Base-by-base conservation (phyloP, 2,329 filamentous ascomycete species). In the Fusarium avenaceum region DNA sequence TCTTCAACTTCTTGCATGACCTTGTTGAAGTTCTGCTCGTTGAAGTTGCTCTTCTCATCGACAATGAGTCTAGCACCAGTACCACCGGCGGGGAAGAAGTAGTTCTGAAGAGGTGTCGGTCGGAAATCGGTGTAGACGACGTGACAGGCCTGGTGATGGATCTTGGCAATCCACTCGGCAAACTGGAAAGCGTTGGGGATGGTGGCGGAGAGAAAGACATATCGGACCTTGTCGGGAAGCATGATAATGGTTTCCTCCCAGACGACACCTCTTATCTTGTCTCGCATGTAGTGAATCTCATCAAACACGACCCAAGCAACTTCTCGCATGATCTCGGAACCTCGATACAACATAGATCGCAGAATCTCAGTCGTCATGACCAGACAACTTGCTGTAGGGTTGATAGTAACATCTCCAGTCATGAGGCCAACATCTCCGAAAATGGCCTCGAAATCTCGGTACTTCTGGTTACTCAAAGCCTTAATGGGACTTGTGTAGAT, bases 311-410 rank as follows among this genome's bases (percentile, higher is more conserved):
- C 96, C 96, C 96, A 99, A 15, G 92, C 94, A 3, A 99, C 96
- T 82, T 99, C 96, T 71, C 96, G 93, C 95, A 99, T 99, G 70
- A 99, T 98, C 82, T 99, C 96, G 0, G 96, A 98, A 63, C 96
- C 96, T 72, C 96, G 89, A 80, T 99, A 99, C 81, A 99, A 79
- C 96, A 99, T 99, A 19, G 95, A 98, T 48, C 96, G 91, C 77
- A 99, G 81, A 93, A 99, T 99, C 83, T 99, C 96, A 1, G 96
- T 99, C 1, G 96, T 99, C 96, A 99, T 99, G 75, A 99, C 96
- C 60, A 99, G 84, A 78, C 96, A 99, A 63, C 94, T 98, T 15
- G 96, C 96, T 5, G 96, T 98, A 6, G 96, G 96, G 79, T 99
- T 99, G 80, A 99, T 99, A 24, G 96, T 99, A 67, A 98, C 95